These are phyloP conservation scores for Scortechinia acanthostroma DNA, from an alignment of 2,329 filamentous ascomycete genomes.

Conservation along the genomic window DNA sequence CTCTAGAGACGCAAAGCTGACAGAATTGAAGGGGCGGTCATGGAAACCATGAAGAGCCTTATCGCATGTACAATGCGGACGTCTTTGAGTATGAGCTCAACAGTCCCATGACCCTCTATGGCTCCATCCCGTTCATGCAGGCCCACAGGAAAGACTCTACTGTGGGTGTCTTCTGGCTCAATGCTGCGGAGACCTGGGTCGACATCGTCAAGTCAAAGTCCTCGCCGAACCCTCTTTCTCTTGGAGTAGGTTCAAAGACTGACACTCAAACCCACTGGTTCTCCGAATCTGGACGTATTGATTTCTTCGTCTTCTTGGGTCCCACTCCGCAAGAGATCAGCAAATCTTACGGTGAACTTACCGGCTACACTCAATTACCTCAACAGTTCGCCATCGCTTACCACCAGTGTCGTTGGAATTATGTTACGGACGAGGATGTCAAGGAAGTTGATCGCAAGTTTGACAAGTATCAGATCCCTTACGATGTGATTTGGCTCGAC, in stretches of 20 bases:
- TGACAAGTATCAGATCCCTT: constrained; percentile 89
- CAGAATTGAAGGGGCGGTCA: too few species aligned
- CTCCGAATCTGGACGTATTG: constrained; percentile 81
- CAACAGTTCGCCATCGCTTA: constrained; percentile 89
- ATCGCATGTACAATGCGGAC: constrained; percentile 90
- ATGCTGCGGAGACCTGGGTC: constrained; percentile 93
- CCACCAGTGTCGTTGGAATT: constrained; percentile 98
- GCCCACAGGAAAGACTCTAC: constrained; percentile 89
- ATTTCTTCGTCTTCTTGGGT: constrained; percentile 90
- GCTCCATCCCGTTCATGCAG: constrained; percentile 96
- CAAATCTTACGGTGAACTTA: constrained; percentile 79
- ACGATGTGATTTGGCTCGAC: constrained; percentile 98
- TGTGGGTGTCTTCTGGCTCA: constrained; percentile 95
- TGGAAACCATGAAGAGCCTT: constrained; percentile 80
- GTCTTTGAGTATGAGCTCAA: constrained; percentile 97
- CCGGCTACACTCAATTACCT: constrained; percentile 82
- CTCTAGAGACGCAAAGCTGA: too few species aligned
- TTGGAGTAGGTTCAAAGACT: constrained; percentile 63
- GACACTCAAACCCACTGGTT: constrained; percentile 94
- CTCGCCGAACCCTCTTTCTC: constrained; percentile 67
- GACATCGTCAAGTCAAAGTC: constrained; percentile 80
- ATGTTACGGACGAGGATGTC: constrained; percentile 92
- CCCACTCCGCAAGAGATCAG: constrained; percentile 78
- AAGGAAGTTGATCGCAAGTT: constrained; percentile 94
- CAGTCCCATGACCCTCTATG: constrained; percentile 96